Evolutionary conservation across 768 basidiomycete genomes (phyloP).

Genomic region (Collybiopsis luxurians): DNA sequence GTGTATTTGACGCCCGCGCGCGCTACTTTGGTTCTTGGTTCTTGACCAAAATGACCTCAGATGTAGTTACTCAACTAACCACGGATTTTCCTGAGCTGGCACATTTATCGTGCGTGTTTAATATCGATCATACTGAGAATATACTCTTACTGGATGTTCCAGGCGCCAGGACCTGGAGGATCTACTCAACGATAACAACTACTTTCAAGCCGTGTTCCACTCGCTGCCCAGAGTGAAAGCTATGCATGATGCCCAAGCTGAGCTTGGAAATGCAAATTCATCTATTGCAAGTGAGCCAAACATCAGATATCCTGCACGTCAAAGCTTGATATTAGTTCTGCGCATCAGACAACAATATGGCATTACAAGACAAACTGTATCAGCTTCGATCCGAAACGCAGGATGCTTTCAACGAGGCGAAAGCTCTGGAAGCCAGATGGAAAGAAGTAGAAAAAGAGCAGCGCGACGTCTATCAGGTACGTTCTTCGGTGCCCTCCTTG

Average conservation of each 20-base stretch:
- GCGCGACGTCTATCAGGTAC: constrained; percentile 82
- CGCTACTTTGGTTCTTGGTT: neutral
- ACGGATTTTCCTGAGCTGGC: constrained; percentile 73
- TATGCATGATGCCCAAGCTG: constrained; percentile 72
- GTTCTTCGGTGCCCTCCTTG: neutral
- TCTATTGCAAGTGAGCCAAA: constrained; percentile 79
- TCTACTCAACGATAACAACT: constrained; percentile 72
- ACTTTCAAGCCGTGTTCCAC: constrained; percentile 88
- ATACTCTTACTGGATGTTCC: neutral
- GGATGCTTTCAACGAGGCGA: constrained; percentile 85
- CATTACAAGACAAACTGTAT: constrained; percentile 74
- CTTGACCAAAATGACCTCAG: constrained; percentile 4
- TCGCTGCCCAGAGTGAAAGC: constrained; percentile 70
- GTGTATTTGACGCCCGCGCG: constrained; percentile 5
- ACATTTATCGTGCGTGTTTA: constrained; percentile 58
- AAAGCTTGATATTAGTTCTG: neutral
- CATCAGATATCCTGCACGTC: no score
- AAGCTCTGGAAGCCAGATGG: constrained; percentile 78
- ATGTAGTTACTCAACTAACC: constrained; percentile 46
- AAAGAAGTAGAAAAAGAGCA: constrained; percentile 87
- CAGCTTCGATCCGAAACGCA: constrained; percentile 78
- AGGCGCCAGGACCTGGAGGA: constrained; percentile 93
- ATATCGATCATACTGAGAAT: neutral
- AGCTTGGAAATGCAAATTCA: constrained; percentile 82
- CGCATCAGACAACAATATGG: constrained; percentile 65